Evolutionary conservation across 257 asterid genomes (phyloP), one percentile per base, ranked within the genome.

Genomic region (Gentiana straminea): DNA sequence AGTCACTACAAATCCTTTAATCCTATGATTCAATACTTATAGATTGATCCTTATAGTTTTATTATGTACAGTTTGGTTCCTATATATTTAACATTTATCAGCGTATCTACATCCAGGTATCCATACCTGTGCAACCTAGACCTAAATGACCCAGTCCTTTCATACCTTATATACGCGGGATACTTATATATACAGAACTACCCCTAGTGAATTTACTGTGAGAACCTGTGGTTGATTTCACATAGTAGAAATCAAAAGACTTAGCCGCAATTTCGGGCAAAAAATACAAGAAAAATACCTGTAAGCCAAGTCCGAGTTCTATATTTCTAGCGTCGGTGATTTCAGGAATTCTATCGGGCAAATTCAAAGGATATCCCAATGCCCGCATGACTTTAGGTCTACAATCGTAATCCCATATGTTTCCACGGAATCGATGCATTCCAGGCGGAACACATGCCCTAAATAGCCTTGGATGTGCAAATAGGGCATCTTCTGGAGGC

Each of bases 381-480:
- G 81, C 72, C 70, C 47, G 72, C 94, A 92, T 85, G 64, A 88
- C 94, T 60, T 83, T 83, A 58, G 99, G 91, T 46, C 81, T 76
- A 68, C 94, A 51, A 33, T 84, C 96, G 64, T 81, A 92, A 67
- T 88, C 95, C 99, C 99, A 92, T 65, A 92, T 81, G 64, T 85
- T 92, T 65, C 97, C 97, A 60, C 95, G 91, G 65, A 92, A 92
- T 13, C 97, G 75, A 79, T 92, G 99, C 97, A 92, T 92, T 15
- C 99, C 99, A 58, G 99, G 99, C 63, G 99, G 99, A 65, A 92
- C 99, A 55, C 99, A 92, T 44, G 99, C 99, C 73, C 99, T 75
- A 64, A 88, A 92, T 64, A 92, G 85, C 73, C 99, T 75, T 0
- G 99, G 99, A 55, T 88, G 99, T 35, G 94, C 85, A 76, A 92